These are phyloP conservation scores for Wickerhamomyces sp. DNA, from an alignment of 1,139 yeast species.

Conservation along the genomic window DNA sequence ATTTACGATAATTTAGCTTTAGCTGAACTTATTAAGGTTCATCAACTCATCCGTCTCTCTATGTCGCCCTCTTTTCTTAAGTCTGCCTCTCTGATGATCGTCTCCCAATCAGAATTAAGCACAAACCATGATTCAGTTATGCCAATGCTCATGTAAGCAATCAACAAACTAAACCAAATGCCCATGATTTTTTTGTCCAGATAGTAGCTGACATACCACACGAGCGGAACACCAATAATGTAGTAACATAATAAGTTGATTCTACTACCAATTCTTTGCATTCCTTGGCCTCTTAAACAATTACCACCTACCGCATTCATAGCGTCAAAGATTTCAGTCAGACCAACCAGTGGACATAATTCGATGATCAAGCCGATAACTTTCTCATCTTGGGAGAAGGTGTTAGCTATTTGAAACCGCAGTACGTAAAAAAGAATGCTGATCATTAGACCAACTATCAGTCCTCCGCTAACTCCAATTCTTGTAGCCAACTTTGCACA, in stretches of 20 bases:
- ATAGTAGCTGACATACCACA: slow-evolving; percentile 55
- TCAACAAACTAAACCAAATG: slow-evolving; percentile 84
- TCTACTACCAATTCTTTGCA: slow-evolving; percentile 78
- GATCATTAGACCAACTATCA: slow-evolving; percentile 53
- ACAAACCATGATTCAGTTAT: slow-evolving; percentile 50
- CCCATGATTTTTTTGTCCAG: slow-evolving; percentile 56
- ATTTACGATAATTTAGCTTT: too few relatives aligned
- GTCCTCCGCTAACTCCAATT: slow-evolving; percentile 57
- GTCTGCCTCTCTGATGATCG: slow-evolving; percentile 40
- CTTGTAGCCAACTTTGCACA: slow-evolving; percentile 62
- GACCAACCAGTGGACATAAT: slow-evolving; percentile 67
- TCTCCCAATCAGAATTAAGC: slow-evolving; percentile 49
- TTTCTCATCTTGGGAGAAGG: slow-evolving; percentile 67
- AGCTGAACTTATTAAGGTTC: too few relatives aligned
- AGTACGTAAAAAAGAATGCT: slow-evolving; percentile 48
- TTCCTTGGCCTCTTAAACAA: slow-evolving; percentile 79
- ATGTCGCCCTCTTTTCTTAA: slow-evolving; percentile 27
- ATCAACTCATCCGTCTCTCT: too few relatives aligned
- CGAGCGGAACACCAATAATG: slow-evolving; percentile 63
- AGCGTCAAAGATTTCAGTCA: slow-evolving; percentile 75
- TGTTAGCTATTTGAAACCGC: slow-evolving; percentile 50
- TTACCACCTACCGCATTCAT: slow-evolving; percentile 83
- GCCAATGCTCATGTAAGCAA: slow-evolving; percentile 71
- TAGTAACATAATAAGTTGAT: slow-evolving; percentile 76
- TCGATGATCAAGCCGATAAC: slow-evolving; percentile 48